Evolutionary conservation across 352 stramenopile species (phyloP).

Genomic region (Phytophthora tubulina): DNA sequence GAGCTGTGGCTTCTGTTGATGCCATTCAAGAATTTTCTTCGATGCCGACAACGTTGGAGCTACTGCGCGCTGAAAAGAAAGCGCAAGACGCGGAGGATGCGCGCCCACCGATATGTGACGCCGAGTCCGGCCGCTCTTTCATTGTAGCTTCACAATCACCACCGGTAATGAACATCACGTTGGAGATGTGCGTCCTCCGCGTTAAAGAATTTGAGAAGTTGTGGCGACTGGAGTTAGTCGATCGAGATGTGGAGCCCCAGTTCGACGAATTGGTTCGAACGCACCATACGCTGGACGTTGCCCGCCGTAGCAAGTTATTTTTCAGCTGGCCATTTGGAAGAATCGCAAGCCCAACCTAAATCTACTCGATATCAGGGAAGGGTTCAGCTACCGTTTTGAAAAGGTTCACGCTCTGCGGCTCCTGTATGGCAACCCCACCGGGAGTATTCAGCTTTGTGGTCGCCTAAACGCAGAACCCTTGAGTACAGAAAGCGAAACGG

Average conservation of each 20-base stretch:
- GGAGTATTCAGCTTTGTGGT: slow-evolving; percentile 11
- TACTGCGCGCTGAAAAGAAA: slow-evolving; percentile 1
- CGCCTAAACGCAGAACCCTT: background rate
- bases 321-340: slow-evolving; percentile 20
- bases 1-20: no score
- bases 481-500: no score
- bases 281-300: background rate
- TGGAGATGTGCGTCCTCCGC: slow-evolving; percentile 15
- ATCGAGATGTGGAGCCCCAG: background rate
- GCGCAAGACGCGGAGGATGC: slow-evolving; percentile 17
- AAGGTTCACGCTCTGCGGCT: slow-evolving; percentile 15
- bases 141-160: background rate
- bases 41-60: slow-evolving; percentile 14
- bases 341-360: slow-evolving; percentile 11
- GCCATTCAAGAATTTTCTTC: slow-evolving; percentile 18
- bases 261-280: background rate
- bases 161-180: background rate
- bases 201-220: slow-evolving; percentile 14
- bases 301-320: slow-evolving; percentile 5
- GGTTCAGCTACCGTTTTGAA: slow-evolving; percentile 16
- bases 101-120: background rate
- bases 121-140: background rate
- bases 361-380: background rate
- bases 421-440: slow-evolving; percentile 1
- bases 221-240: slow-evolving; percentile 14